Evolutionary conservation across 2,329 filamentous ascomycete species (phyloP).

Genomic region (Ampelomyces quisqualis): DNA sequence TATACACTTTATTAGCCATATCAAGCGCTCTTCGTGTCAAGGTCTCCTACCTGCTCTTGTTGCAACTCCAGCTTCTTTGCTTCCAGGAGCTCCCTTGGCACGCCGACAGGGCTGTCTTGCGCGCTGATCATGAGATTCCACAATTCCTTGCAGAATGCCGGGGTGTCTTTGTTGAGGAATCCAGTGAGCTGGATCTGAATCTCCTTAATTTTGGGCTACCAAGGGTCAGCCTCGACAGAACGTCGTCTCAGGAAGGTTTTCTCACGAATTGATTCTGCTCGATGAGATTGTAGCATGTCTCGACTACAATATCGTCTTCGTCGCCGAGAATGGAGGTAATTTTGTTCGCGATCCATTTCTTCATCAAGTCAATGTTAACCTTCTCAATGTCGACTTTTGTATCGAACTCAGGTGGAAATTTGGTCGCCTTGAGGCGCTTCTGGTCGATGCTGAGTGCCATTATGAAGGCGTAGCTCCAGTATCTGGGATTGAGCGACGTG

Average conservation of each 20-base stretch:
- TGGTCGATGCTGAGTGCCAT: constrained; percentile 87
- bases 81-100: constrained; percentile 91
- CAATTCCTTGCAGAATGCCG: constrained; percentile 86
- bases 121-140: constrained; percentile 92
- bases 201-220: constrained; percentile 89
- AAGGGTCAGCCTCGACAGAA: constrained; percentile 12
- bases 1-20: constrained; percentile 54
- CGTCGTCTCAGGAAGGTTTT: constrained; percentile 19
- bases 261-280: constrained; percentile 77
- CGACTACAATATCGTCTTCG: constrained; percentile 94
- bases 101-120: constrained; percentile 82
- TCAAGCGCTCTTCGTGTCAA: not conserved
- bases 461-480: constrained; percentile 18
- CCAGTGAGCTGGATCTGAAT: constrained; percentile 93
- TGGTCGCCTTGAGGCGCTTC: constrained; percentile 86
- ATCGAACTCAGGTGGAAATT: constrained; percentile 90
- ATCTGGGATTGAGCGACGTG: constrained; percentile 1
- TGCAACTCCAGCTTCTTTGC: constrained; percentile 94
- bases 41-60: constrained; percentile 76
- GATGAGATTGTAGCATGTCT: constrained; percentile 69
- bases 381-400: constrained; percentile 97
- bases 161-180: constrained; percentile 90
- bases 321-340: constrained; percentile 85
- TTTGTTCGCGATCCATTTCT: constrained; percentile 93
- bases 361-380: constrained; percentile 96